Conservation (phyloP, 83 land plant genomes). For the Thuja plicata region DNA sequence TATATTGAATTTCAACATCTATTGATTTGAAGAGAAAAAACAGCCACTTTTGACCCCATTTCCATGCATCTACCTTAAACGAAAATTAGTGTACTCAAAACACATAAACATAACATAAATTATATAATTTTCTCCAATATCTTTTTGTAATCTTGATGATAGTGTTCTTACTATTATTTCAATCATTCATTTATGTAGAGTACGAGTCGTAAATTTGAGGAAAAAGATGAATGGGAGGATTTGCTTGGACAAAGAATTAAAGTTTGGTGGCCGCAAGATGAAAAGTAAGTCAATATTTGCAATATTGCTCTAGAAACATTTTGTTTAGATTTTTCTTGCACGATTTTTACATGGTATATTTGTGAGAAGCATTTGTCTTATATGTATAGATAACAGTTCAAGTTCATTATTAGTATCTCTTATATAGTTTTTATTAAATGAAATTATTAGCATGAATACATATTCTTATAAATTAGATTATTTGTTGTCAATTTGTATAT, state of each 20-base stretch:
- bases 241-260: slow-evolving; percentile 54
- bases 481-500: too few species aligned
- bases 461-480: too few species aligned
- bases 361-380: not conserved
- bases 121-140: not conserved
- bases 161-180: not conserved
- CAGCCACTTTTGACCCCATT: too few species aligned
- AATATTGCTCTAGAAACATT: not conserved
- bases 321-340: not conserved
- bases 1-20: too few species aligned
- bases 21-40: too few species aligned
- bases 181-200: not conserved
- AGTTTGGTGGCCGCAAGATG: slow-evolving; percentile 79
- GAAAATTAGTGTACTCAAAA: not conserved
- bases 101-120: not conserved
- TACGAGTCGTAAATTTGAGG: not conserved
- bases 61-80: too few species aligned
- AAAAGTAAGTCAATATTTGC: slow-evolving; percentile 32
- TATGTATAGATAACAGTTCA: not conserved
- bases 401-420: not conserved
- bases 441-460: not conserved
- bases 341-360: not conserved
- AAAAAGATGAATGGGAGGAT: slow-evolving; percentile 14
- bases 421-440: not conserved
- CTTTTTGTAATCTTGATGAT: not conserved